These are phyloP conservation scores for Saccharomyces kudriavzevii DNA, from an alignment of 805 yeast species.

Conservation along the genomic window DNA sequence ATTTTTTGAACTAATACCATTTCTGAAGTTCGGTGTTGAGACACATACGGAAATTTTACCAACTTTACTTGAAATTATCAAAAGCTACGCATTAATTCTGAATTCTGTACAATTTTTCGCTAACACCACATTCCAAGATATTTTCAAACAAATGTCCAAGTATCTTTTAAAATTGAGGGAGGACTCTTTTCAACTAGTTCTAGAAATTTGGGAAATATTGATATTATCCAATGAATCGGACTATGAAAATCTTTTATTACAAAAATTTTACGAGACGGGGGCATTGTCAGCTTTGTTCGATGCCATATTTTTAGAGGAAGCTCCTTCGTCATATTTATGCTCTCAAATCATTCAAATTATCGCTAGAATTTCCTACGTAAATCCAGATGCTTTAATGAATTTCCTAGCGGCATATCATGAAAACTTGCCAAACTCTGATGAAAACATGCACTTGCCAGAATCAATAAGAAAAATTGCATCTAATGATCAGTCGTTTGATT, in stretches of 20 bases:
- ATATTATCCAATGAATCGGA: conserved; percentile 21
- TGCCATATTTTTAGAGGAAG: conserved; percentile 26
- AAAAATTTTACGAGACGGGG: conserved; percentile 23
- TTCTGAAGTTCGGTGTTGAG: conserved; percentile 50
- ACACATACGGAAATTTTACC: conserved; percentile 71
- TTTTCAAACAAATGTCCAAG: conserved; percentile 43
- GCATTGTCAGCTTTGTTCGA: conserved; percentile 21
- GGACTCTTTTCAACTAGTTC: conserved; percentile 48
- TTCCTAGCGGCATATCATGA: conserved; percentile 23
- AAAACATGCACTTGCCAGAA: conserved; percentile 16
- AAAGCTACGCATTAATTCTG: conserved; percentile 53
- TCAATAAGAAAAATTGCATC: conserved; percentile 17
- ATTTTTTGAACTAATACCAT: conserved; percentile 40
- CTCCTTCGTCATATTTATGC: conserved; percentile 26
- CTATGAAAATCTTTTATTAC: conserved; percentile 16
- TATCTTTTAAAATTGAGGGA: conserved; percentile 59
- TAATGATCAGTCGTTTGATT: conserved; percentile 22
- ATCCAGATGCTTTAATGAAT: conserved; percentile 29
- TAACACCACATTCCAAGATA: conserved; percentile 13
- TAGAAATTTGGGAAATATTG: conserved; percentile 33
- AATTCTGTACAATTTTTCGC: conserved; percentile 33
- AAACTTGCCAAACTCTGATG: conserved; percentile 15
- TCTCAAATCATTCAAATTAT: conserved; percentile 31
- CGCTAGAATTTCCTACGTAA: conserved; percentile 31
- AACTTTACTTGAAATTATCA: conserved; percentile 47